Evolutionary conservation across 179 eudicot species (phyloP).

Genomic region (Actinidia arguta): DNA sequence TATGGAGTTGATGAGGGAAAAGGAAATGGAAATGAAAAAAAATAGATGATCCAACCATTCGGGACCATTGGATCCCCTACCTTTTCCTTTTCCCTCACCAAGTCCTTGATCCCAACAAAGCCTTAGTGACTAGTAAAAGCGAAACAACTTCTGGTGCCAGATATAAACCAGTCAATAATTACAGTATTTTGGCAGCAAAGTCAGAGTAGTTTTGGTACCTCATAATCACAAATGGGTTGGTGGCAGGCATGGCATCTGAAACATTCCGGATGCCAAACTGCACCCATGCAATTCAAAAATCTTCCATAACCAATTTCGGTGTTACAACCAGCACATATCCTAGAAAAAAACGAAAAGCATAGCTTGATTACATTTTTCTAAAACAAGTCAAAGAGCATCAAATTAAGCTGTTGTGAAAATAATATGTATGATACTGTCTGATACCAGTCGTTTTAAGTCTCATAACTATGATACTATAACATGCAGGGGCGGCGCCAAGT

Average conservation of each 20-base stretch:
- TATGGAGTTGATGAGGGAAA: too few species aligned
- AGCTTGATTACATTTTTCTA: not conserved
- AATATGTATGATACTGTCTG: not conserved
- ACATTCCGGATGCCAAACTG: constrained; percentile 94
- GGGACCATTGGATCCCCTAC: too few species aligned
- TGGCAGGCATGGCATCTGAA: constrained; percentile 83
- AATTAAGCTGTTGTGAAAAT: not conserved
- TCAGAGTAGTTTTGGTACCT: constrained; percentile 41
- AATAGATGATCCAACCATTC: too few species aligned
- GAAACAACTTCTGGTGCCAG: not conserved
- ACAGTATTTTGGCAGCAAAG: constrained; percentile 13
- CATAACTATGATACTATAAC: not conserved
- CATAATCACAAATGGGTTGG: constrained; percentile 79
- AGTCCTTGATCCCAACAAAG: too few species aligned
- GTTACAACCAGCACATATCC: constrained; percentile 89
- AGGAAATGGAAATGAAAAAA: too few species aligned
- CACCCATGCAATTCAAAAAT: constrained; percentile 87
- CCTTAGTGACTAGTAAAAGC: not conserved
- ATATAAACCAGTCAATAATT: not conserved
- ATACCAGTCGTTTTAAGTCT: not conserved
- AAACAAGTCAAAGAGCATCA: not conserved
- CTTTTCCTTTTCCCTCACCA: too few species aligned
- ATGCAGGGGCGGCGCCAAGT: too few species aligned
- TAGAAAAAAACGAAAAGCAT: constrained; percentile 26
- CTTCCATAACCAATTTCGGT: constrained; percentile 82